A percentile compares a stretch with the other conserved stretches of the same genome.
Conservation (phyloP, 192 early-diverging fungal species). For the Linnemannia hyalina region DNA sequence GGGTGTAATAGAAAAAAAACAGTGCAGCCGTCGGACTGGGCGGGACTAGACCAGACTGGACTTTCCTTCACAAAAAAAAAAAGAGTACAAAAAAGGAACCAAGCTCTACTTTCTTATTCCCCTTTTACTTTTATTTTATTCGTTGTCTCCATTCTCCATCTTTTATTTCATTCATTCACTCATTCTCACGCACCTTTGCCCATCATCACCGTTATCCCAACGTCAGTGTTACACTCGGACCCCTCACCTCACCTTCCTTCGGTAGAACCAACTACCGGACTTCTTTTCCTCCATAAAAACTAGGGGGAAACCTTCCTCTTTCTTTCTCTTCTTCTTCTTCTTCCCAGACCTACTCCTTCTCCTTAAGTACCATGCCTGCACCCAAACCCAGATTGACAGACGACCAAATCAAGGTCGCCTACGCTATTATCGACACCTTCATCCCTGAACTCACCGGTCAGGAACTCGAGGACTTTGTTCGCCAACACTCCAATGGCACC, state of each 20-base stretch:
- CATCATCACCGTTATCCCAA: neutral
- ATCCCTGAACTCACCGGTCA: conserved; percentile 54
- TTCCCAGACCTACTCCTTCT: neutral
- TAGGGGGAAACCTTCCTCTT: neutral
- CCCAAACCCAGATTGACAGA: conserved; percentile 38
- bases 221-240: neutral
- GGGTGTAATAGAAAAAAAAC: no score
- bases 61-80: no score
- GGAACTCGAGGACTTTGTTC: conserved; percentile 54
- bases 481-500: conserved; percentile 27
- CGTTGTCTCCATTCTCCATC: neutral
- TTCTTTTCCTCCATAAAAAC: neutral
- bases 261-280: neutral
- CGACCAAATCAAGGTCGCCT: conserved; percentile 56
- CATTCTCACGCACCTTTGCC: neutral
- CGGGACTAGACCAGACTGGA: neutral
- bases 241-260: neutral
- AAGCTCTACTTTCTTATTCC: neutral
- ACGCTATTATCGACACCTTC: conserved; percentile 65
- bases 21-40: neutral
- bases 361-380: neutral
- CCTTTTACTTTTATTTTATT: neutral
- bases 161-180: neutral
- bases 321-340: neutral
- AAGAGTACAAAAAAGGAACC: neutral